Base-by-base conservation (phyloP, 192 early-diverging fungal genomes). In the Haplosporangium gracile region DNA sequence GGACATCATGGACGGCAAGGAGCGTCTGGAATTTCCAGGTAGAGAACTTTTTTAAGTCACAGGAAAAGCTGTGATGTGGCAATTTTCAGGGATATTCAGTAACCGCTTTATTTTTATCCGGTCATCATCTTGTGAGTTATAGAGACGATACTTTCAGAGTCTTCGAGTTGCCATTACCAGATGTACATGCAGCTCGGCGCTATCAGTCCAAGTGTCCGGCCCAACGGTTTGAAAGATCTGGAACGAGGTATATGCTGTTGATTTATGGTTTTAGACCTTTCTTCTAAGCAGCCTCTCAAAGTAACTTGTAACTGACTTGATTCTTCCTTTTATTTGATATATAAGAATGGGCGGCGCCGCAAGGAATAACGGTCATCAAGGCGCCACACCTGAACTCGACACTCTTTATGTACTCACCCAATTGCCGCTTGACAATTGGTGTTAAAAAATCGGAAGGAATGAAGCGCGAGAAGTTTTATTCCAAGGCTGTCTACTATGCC, bases 391-490 rank as follows among this genome's bases (percentile, higher is more conserved):
- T 92, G 5, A 51, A 87, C 20, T 63, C 88, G 22, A 84, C 89
- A 0, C 70, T 88, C n/a, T 77, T 91, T 18, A 70, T 91, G 29
- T 92, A 90, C 49, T 91, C 91, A 15, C 82, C 88, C 10, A 88
- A 92, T 42, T 92, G 91, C 55, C 80, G 87, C 4, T 32, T 92
- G 22, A 43, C 73, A 4, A 55, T 90, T 18, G 60, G 82, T 1
- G 82, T 82, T 45, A 70, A 78, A 22, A 82, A 90, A 18, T 74
- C 82, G 3, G 79, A 79, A 1, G 91, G 91, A 32, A 89, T 90
- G 79, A 90, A 91, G 74, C 88, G 90, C 38, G 90, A 91, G 77
- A 90, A 87, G 32, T 92, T 91, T 51, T 92, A 88, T 42, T 71
- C 76, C 51, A 92, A 92, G 69, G 90, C 91, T 22, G 80, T 91